A percentile compares a stretch with the other conserved stretches of the same genome.
These are phyloP conservation scores for Nemania serpens DNA, from an alignment of 2,329 filamentous ascomycete species.

Conservation along the genomic window DNA sequence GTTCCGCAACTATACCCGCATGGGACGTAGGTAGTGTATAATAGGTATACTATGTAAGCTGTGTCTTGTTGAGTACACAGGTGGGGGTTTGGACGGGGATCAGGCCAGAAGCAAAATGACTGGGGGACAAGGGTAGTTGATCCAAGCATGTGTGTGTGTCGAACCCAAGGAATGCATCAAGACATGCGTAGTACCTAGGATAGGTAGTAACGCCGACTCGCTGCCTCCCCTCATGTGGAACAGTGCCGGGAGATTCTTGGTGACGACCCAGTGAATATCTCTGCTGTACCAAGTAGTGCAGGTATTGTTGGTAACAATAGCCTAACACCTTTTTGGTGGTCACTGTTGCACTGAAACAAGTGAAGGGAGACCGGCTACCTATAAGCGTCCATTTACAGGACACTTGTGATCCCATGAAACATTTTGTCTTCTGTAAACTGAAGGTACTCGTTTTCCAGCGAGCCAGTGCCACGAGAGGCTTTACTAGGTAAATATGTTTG, in stretches of 20 bases:
- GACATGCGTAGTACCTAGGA: too few relatives aligned
- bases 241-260: conserved; percentile 14
- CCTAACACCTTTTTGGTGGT: conserved; percentile 3
- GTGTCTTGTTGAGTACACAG: background rate
- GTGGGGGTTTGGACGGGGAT: conserved; percentile 23
- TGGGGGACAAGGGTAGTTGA: conserved; percentile 11
- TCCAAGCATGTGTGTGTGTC: conserved; percentile 16
- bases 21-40: conserved; percentile 17
- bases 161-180: conserved; percentile 18
- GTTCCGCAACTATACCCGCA: conserved; percentile 28
- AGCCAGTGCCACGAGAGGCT: too few relatives aligned
- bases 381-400: background rate
- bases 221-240: conserved; percentile 13
- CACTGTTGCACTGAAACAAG: conserved; percentile 4
- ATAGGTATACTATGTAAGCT: conserved; percentile 16
- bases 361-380: background rate
- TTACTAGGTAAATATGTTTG: too few relatives aligned
- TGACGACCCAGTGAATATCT: too few relatives aligned
- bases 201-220: conserved; percentile 22
- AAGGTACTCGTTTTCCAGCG: too few relatives aligned
- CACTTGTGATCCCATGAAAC: background rate
- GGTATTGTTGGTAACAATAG: conserved; percentile 12
- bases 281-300: too few relatives aligned
- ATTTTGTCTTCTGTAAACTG: background rate
- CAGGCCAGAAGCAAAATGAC: conserved; percentile 18